Conservation (phyloP, 2,329 filamentous ascomycete species). For the Geosmithia flava region DNA sequence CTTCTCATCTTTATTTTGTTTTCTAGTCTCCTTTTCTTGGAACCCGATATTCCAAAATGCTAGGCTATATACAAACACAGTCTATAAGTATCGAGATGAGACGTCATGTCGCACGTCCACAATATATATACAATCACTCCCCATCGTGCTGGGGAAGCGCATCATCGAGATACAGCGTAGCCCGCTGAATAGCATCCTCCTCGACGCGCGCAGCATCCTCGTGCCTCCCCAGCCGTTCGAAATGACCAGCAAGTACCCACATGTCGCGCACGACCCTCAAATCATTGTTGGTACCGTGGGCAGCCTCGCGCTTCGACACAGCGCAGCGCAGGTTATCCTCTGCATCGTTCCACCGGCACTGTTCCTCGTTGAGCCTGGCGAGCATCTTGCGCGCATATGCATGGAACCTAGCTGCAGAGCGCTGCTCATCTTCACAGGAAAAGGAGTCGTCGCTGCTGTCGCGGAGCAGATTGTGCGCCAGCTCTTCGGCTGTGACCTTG, state of each 20-base stretch:
- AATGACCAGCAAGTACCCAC: slow-evolving; percentile 23
- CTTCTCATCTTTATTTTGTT: too few species aligned
- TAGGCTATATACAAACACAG: too few species aligned
- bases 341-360: slow-evolving; percentile 16
- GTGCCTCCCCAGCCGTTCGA: slow-evolving; percentile 14
- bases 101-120: background rate
- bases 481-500: slow-evolving; percentile 14
- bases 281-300: slow-evolving; percentile 19
- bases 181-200: slow-evolving; percentile 18
- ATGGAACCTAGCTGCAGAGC: slow-evolving; percentile 20
- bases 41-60: too few species aligned
- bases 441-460: slow-evolving; percentile 8
- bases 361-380: slow-evolving; percentile 18
- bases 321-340: slow-evolving; percentile 19
- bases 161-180: slow-evolving; percentile 15
- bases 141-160: slow-evolving; percentile 3
- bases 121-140: background rate
- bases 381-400: slow-evolving; percentile 25
- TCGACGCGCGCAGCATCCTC: slow-evolving; percentile 14
- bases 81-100: too few species aligned
- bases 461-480: slow-evolving; percentile 15
- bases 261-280: slow-evolving; percentile 23
- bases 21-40: too few species aligned
- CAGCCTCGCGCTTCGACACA: slow-evolving; percentile 19
- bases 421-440: slow-evolving; percentile 9